Evolutionary conservation across 2,329 filamentous ascomycete species (phyloP), one percentile per base, ranked within the genome.

Genomic region (Alternaria novae-zelandiae): DNA sequence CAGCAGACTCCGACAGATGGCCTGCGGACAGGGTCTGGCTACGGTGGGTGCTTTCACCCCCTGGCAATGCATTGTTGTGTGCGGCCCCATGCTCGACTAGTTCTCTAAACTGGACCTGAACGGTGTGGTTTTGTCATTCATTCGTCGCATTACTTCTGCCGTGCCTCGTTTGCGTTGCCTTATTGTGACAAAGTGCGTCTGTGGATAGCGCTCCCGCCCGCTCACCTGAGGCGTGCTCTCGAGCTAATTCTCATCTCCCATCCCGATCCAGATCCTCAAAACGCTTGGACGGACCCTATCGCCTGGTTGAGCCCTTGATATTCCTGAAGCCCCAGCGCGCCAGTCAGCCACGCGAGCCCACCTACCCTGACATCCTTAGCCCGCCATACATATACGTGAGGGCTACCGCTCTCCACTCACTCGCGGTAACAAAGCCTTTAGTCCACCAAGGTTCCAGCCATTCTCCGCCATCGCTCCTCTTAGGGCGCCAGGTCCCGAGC

Each of bases 401-500:
- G 74, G 75, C 77, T 73, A 74, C 74, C 75, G 69, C 76, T 73
- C 78, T 79, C 76, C 78, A 79, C 76, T 73, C 74, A 74, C 77
- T 77, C 75, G 71, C 72, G 71, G 73, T 69, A 69, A 76, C 70
- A 77, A 79, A 77, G 72, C 76, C 70, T 76, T 73, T 71, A 74
- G 74, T 70, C 75, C 78, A 79, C 75, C 78, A 75, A 78, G 76
- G 78, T 82, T 79, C 81, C 82, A 82, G 82, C 81, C 78, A 41
- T 77, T 71, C 74, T 79, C 76, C 77, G 81, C 82, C 82, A 80
- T 82, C 78, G 78, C 77, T 78, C 72, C 75, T 68, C 74, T 78
- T 79, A 75, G 77, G 74, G 76, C 80, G 78, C 72, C 81, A 80
- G 78, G 76, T 79, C 78, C 78, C 79, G 79, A 82, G 81, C 81